Evolutionary conservation across 2,329 filamentous ascomycete species (phyloP), one percentile per base, ranked within the genome.

Genomic region (Ophiostoma triangulosporum): DNA sequence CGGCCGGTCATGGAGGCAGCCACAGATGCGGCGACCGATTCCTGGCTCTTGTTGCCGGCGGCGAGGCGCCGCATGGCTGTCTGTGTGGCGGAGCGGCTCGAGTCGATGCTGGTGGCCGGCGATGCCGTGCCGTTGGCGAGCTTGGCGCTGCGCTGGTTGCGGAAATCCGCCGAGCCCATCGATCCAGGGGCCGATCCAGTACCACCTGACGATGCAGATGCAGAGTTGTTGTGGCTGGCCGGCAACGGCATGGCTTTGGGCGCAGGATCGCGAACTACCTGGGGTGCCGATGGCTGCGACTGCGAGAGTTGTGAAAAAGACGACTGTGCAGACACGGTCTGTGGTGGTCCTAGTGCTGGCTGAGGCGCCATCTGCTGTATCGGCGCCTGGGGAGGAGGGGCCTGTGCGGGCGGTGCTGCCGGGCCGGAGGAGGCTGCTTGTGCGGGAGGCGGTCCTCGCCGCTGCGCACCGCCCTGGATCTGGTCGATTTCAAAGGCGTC

Each of bases 401-500:
- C 20, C 38, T 33, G 11, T 38, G 48, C 20, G 36, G 48, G 15
- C 27, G 52, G 8, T 20, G 49, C 9, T 27, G 46, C 27, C 27
- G 50, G 32, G 33, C 51, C 6, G 27, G 48, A 15, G 27, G 51
- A n/a, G 8, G 35, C 20, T n/a, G 50, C n/a, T 40, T 59, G 63
- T 29, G 59, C 57, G 50, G 63, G 62, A 7, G 64, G 67, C 11
- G 68, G 27, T 60, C 66, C 20, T 66, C 71, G 70, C 48, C 73
- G 59, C 52, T 64, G 60, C 3, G 63, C 72, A 49, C 74, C 72
- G 43, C 84, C 86, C 32, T 85, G 71, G 46, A 97, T 78, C 60
- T 84, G 76, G 51, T 91, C 87, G 56, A 84, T 73, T 69, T 96
- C 89, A 56, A 77, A 79, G 51, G 80, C 75, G 61, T 91, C 87